phyloP scores from a whole-genome alignment of 352 stramenopile genomes.

The Pilasporangium apinafurcum region DNA sequence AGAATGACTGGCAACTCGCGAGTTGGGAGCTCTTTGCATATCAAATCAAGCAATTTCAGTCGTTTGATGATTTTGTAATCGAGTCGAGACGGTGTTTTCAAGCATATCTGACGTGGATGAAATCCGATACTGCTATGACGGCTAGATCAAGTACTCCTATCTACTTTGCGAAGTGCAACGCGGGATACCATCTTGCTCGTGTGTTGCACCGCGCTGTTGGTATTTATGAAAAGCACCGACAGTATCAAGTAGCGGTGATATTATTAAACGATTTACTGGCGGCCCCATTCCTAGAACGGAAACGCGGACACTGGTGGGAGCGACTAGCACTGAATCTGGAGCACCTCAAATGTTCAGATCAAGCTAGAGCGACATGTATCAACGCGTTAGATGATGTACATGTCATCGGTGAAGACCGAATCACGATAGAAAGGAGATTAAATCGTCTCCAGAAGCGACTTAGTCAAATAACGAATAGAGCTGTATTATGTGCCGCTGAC shows the following conservation, averaged over 20 bases:
- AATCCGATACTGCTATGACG: conserved; percentile 4
- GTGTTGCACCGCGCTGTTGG: conserved; percentile 42
- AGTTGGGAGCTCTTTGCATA: conserved; percentile 47
- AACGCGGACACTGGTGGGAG: conserved; percentile 72
- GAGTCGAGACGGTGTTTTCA: conserved; percentile 38
- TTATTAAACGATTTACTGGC: conserved; percentile 63
- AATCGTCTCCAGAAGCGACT: conserved; percentile 31
- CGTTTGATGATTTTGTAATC: conserved; percentile 57
- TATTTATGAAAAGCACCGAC: conserved; percentile 72
- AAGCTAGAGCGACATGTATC: conserved; percentile 37
- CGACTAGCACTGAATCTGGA: conserved; percentile 69
- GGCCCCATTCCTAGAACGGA: conserved; percentile 42
- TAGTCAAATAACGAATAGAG: not conserved
- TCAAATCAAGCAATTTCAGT: conserved; percentile 27
- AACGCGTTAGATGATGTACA: conserved; percentile 50
- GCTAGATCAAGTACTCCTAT: conserved; percentile 10
- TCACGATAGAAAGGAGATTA: conserved; percentile 42
- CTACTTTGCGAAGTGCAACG: conserved; percentile 67
- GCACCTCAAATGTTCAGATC: conserved; percentile 51
- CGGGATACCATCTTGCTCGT: conserved; percentile 61
- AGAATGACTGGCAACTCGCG: conserved; percentile 39
- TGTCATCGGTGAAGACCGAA: conserved; percentile 47
- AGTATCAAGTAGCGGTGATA: conserved; percentile 60
- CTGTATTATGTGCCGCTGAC: conserved; percentile 8
- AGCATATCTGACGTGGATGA: conserved; percentile 37